Base-by-base conservation (phyloP, 2,329 filamentous ascomycete species). In the Paramyrothecium sp. region DNA sequence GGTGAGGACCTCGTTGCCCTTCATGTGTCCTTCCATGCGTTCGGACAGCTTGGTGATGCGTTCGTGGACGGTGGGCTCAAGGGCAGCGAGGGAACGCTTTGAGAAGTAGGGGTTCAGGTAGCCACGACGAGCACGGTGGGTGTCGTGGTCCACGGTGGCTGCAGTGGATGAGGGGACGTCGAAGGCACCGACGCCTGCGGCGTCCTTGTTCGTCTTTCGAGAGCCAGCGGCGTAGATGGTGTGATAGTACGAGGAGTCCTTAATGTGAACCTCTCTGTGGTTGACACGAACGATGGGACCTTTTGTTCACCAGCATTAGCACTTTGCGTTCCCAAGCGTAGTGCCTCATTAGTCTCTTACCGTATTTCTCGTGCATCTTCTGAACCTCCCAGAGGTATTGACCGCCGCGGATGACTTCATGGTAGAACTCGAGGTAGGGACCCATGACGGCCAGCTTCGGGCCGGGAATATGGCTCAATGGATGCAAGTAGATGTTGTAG, bases 281-380 rank as follows among this genome's bases (percentile, higher is more conserved):
- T 66, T 71, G 58, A 73, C 67, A 10, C 70, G 63, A 41, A 73
- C 60, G n/a, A 74, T 69, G 1, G 71, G 68, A 2, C 72, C 65
- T 67, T 12, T 49, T 10, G 19, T 11, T 21, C 16, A 30, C n/a
- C 23, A 51, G 21, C 49, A 51, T 51, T 10, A 30, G 10, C 8
- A 16, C n/a, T n/a, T 13, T 51, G 16, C 49, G 11, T 11, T 23
- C 20, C 13, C 23, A 16, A 51, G n/a, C 13, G 12, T 2, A 23
- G 10, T 8, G 21, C 49, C 21, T 23, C 3, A 52, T 33, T 3
- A 19, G 13, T 17, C 16, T 12, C 55, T 19, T 52, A 67, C 69
- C 69, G 51, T 71, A 71, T 60, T 65, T 60, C 26, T 66, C 57
- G 56, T 71, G 70, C 61, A 71, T 61, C 49, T 63, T 60, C 22